Base-by-base conservation (phyloP, 306 rosid species). In the Corylus heterophylla region DNA sequence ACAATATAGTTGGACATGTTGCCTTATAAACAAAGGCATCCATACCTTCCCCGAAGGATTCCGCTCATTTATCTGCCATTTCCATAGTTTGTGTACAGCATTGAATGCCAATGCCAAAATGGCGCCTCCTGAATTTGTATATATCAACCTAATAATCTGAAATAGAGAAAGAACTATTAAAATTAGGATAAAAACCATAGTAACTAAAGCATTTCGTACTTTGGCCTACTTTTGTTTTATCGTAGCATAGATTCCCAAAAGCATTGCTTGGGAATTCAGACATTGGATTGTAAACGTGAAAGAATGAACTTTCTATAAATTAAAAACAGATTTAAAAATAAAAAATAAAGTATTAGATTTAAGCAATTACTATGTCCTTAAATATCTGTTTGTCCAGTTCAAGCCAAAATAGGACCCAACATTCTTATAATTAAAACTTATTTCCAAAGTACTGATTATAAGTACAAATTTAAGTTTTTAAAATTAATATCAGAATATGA, bases 11-110 rank as follows among this genome's bases (percentile, higher is more conserved):
- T 76, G 71, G 70, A 69, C 80, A 74, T 61, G 54, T 64, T 69
- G 74, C 77, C 48, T 29, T 31, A 59, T 55, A 29, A 81, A 76
- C 27, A 49, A 45, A 74, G 76, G 52, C 63, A 48, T 20, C 76
- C 39, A 54, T 83, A 95, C 99, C 98, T 90, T 92, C 74, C 84
- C 94, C 0, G 89, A 3, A 11, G 76, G 6, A 68, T 77, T 94
- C 74, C 92, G 84, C 4, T 92, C 97, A 88, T 87, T 91, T 85
- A 88, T 87, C 91, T 90, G 98, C 99, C 99, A 95, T 87, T 88
- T 95, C 99, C 99, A 93, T 78, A 95, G 93, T 85, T 95, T 95
- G 84, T 95, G 99, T 81, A 92, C 97, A 35, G 97, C 99, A 92
- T 91, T 95, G 77, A 95, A 91, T 77, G 98, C 90, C 86, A 95